Conservation (phyloP, 495 filamentous ascomycete species). For the Penicillium atrosanguineum region DNA sequence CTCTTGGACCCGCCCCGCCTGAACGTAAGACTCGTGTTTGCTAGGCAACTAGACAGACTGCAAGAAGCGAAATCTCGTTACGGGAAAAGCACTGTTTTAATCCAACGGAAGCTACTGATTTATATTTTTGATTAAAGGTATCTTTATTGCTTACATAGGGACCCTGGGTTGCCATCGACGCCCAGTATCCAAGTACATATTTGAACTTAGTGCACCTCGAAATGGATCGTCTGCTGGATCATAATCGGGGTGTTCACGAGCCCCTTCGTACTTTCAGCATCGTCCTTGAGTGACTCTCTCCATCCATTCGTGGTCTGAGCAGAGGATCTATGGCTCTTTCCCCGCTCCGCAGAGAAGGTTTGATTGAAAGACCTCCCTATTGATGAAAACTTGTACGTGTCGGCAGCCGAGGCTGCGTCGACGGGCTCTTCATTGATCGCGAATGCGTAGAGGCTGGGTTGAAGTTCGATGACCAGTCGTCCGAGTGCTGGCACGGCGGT, state of each 20-base stretch:
- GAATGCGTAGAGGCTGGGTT: conserved; percentile 23
- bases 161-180: background rate
- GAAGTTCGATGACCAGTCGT: conserved; percentile 29
- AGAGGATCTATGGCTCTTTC: background rate
- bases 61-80: too few relatives aligned
- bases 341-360: background rate
- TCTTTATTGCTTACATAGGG: background rate
- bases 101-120: background rate
- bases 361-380: conserved; percentile 11
- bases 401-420: background rate
- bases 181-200: background rate
- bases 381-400: conserved; percentile 18
- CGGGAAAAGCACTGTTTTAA: too few relatives aligned
- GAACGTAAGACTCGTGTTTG: too few relatives aligned
- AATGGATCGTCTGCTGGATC: conserved; percentile 24
- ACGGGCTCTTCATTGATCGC: conserved; percentile 24
- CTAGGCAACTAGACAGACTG: too few relatives aligned
- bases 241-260: conserved; percentile 11
- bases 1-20: too few relatives aligned
- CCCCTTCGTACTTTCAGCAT: conserved; percentile 22
- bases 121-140: background rate
- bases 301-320: conserved; percentile 16
- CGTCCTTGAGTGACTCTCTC: conserved; percentile 16
- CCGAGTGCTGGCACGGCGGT: conserved; percentile 30
- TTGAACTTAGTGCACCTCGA: conserved; percentile 15